These are phyloP conservation scores for Haplographium delicatum DNA, from an alignment of 495 filamentous ascomycete genomes.

Conservation along the genomic window DNA sequence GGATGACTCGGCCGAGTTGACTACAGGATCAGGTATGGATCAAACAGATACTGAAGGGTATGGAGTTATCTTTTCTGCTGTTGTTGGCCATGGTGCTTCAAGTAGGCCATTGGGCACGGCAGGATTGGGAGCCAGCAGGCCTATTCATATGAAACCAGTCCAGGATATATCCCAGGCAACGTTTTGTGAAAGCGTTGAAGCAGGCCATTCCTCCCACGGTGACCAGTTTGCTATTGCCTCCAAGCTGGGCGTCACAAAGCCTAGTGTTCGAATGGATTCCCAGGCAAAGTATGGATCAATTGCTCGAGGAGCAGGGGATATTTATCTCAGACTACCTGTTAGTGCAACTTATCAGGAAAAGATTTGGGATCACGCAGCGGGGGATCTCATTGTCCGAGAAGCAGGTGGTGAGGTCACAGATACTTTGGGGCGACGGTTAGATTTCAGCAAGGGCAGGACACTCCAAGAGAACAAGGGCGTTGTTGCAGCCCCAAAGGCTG, in stretches of 20 bases:
- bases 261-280: conserved; percentile 89
- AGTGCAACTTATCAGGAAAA: conserved; percentile 91
- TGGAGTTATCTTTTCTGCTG: conserved; percentile 81
- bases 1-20: conserved; percentile 64
- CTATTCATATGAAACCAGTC: conserved; percentile 73
- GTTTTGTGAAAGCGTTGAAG: conserved; percentile 94
- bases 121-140: conserved; percentile 50
- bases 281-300: conserved; percentile 97
- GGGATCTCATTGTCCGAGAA: conserved; percentile 89
- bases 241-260: conserved; percentile 76
- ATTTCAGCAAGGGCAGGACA: conserved; percentile 84
- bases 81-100: conserved; percentile 68
- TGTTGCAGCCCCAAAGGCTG: conserved; percentile 71
- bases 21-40: conserved; percentile 59
- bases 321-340: conserved; percentile 85
- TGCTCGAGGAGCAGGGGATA: conserved; percentile 89
- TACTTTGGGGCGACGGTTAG: conserved; percentile 68
- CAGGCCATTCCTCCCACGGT: conserved; percentile 80
- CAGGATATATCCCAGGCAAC: conserved; percentile 70
- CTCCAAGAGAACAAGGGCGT: conserved; percentile 87
- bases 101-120: conserved; percentile 64
- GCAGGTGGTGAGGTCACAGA: conserved; percentile 91
- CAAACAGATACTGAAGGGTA: conserved; percentile 60
- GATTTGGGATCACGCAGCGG: conserved; percentile 99
- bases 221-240: conserved; percentile 81